These are phyloP conservation scores for Rhododendron simsii DNA, from an alignment of 148 eudicot species.

Conservation along the genomic window DNA sequence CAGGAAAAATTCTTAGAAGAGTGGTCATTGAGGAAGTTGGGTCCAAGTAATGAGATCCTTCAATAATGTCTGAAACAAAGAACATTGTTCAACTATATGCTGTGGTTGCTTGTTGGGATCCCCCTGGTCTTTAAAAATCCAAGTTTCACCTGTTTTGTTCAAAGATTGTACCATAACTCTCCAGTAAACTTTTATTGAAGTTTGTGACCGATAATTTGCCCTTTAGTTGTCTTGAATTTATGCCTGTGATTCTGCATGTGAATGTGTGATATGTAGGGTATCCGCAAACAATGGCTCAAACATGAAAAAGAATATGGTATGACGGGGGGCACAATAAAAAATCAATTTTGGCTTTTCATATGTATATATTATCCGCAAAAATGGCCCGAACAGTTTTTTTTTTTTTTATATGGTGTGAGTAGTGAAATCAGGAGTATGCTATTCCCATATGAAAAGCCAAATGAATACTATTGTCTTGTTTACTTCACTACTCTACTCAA, in stretches of 20 bases:
- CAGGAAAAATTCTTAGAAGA: constrained; percentile 63
- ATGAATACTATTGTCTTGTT: too few species aligned
- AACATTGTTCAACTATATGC: background rate
- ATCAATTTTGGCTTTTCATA: too few species aligned
- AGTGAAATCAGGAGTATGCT: too few species aligned
- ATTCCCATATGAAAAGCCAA: too few species aligned
- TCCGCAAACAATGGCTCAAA: too few species aligned
- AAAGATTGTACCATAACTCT: background rate
- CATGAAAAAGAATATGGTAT: too few species aligned
- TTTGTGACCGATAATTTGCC: background rate
- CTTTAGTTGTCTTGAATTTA: background rate
- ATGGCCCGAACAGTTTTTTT: too few species aligned
- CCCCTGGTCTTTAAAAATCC: background rate
- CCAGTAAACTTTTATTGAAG: background rate
- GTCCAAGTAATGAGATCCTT: constrained; percentile 34
- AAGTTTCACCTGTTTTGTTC: background rate
- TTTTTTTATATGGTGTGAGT: too few species aligned
- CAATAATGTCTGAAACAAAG: background rate
- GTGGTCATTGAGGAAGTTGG: constrained; percentile 38
- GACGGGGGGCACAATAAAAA: too few species aligned
- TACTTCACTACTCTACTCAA: too few species aligned
- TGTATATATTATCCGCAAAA: too few species aligned
- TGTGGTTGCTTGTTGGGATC: background rate
- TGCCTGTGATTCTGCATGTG: background rate
- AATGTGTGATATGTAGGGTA: background rate